These are phyloP conservation scores for Centaurea solstitialis DNA, from an alignment of 129 eudicot genomes.

Conservation along the genomic window DNA sequence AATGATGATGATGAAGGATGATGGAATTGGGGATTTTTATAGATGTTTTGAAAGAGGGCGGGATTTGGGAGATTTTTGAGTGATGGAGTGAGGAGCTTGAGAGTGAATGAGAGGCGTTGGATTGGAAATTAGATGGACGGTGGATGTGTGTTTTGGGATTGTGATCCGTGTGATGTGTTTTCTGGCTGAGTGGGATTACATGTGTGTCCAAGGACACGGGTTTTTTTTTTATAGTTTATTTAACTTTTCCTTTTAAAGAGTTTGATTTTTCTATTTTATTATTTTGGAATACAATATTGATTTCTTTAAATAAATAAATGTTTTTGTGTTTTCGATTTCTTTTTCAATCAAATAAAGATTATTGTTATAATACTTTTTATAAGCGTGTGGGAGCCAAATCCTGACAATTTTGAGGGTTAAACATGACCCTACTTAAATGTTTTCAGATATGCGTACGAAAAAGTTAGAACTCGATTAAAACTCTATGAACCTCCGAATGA, in stretches of 20 bases:
- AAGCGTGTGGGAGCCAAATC: too few relatives aligned
- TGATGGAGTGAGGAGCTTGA: background rate
- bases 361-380: too few relatives aligned
- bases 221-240: background rate
- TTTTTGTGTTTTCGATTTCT: background rate
- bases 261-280: background rate
- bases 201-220: background rate
- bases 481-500: too few relatives aligned
- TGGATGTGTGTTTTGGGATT: background rate
- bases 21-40: background rate
- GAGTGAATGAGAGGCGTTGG: conserved; percentile 23
- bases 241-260: background rate
- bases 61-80: conserved; percentile 1
- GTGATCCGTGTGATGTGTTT: conserved; percentile 38
- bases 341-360: too few relatives aligned
- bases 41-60: conserved; percentile 23
- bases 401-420: too few relatives aligned
- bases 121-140: conserved; percentile 25
- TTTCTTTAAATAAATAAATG: too few relatives aligned
- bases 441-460: too few relatives aligned
- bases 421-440: too few relatives aligned
- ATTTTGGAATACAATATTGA: background rate
- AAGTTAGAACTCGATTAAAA: too few relatives aligned
- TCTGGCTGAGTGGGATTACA: background rate
- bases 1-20: background rate